Percentiles rank a stretch among this genome's conserved stretches.
Evolutionary conservation across 805 yeast genomes (phyloP).

Genomic region (Hyphopichia homilentoma): DNA sequence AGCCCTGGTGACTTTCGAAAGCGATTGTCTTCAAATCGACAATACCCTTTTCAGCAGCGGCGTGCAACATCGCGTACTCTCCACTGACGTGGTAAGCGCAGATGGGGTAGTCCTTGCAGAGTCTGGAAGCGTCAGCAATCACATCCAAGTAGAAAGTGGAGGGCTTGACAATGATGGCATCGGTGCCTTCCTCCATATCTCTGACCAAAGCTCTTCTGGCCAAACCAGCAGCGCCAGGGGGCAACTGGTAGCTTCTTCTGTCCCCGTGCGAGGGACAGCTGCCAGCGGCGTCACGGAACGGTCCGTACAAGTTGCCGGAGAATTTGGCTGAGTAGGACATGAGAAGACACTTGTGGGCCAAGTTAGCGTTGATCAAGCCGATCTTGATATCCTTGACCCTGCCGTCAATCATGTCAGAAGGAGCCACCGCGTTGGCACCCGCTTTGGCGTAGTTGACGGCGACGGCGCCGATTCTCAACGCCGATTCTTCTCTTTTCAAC

Average conservation of each 20-base stretch:
- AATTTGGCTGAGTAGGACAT: slow-evolving; percentile 96
- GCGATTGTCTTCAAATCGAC: slow-evolving; percentile 80
- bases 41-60: slow-evolving; percentile 94
- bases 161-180: slow-evolving; percentile 93
- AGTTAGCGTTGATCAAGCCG: slow-evolving; percentile 73
- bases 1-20: slow-evolving; percentile 87
- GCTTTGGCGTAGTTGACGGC: slow-evolving; percentile 94
- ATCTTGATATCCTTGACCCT: slow-evolving; percentile 82
- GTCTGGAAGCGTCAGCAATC: slow-evolving; percentile 79
- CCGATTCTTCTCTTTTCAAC: slow-evolving; percentile 70
- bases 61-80: slow-evolving; percentile 96
- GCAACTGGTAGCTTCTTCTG: slow-evolving; percentile 88
- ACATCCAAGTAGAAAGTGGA: slow-evolving; percentile 92
- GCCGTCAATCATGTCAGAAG: slow-evolving; percentile 98
- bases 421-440: slow-evolving; percentile 95
- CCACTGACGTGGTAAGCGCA: slow-evolving; percentile 97
- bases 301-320: slow-evolving; percentile 88
- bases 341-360: slow-evolving; percentile 85
- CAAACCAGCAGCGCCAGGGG: slow-evolving; percentile 87
- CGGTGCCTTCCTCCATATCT: slow-evolving; percentile 91
- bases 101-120: slow-evolving; percentile 81
- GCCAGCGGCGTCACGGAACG: slow-evolving; percentile 97
- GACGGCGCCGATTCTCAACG: slow-evolving; percentile 84
- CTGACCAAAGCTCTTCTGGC: slow-evolving; percentile 88
- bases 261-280: slow-evolving; percentile 88